Conservation (phyloP, 495 filamentous ascomycete genomes). For the Daldinia caldariorum region DNA sequence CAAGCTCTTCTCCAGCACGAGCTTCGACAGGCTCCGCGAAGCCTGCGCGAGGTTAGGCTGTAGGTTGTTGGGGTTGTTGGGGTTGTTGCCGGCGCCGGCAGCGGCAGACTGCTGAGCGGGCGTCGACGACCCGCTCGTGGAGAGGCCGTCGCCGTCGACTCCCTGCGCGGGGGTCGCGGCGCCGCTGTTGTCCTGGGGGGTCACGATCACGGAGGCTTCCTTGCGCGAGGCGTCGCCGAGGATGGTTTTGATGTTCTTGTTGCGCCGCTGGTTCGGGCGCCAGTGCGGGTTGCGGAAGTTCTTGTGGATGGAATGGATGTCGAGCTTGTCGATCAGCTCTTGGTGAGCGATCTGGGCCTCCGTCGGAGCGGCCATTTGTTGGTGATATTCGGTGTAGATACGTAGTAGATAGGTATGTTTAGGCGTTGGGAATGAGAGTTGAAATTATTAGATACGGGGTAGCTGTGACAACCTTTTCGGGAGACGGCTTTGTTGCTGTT, state of each 20-base stretch:
- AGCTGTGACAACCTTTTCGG: not conserved
- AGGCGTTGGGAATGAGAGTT: conserved; percentile 5
- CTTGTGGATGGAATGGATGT: conserved; percentile 82
- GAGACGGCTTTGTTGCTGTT: not conserved
- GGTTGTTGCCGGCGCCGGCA: conserved; percentile 42
- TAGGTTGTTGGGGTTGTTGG: conserved; percentile 48
- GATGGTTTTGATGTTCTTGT: conserved; percentile 98
- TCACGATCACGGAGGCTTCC: conserved; percentile 78
- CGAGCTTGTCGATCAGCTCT: conserved; percentile 81
- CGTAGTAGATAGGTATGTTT: not conserved
- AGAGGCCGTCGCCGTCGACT: conserved; percentile 60
- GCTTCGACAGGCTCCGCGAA: conserved; percentile 80
- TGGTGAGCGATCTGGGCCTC: conserved; percentile 62
- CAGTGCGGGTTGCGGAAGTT: conserved; percentile 88
- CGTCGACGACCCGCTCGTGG: conserved; percentile 67
- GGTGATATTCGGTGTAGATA: conserved; percentile 5
- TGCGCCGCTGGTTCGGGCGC: conserved; percentile 92
- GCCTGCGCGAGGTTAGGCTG: conserved; percentile 82
- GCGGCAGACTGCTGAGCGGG: conserved; percentile 61
- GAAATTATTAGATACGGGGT: not conserved
- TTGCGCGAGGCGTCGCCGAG: conserved; percentile 88
- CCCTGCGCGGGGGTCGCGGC: conserved; percentile 72
- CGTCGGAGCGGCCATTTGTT: conserved; percentile 43
- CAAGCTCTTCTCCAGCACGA: conserved; percentile 79
- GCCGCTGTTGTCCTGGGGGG: conserved; percentile 80